Conservation (phyloP, 2,329 filamentous ascomycete species). For the Gyromitra esculenta region DNA sequence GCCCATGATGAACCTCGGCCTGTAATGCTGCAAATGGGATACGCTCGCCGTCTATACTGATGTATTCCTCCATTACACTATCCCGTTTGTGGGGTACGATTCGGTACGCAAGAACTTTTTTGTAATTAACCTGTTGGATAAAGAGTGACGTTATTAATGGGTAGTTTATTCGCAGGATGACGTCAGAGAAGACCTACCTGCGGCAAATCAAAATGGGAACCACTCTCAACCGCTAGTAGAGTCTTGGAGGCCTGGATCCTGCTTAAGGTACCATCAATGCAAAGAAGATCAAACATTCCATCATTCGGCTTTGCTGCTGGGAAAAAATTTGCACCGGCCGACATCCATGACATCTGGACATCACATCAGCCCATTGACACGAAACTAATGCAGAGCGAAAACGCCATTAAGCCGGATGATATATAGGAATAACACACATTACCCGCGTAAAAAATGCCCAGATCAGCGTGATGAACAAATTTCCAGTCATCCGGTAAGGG, state of each 20-base stretch:
- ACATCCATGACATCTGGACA: constrained; percentile 86
- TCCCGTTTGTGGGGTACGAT: constrained; percentile 77
- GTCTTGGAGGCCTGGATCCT: constrained; percentile 73
- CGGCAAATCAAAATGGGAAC: constrained; percentile 80
- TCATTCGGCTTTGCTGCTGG: constrained; percentile 82
- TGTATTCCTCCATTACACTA: constrained; percentile 71
- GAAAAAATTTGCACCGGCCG: constrained; percentile 87
- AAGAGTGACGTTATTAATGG: neutral
- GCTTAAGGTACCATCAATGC: constrained; percentile 78
- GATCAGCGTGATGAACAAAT: constrained; percentile 74
- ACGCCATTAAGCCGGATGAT: too few relatives aligned
- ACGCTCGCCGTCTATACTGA: constrained; percentile 92
- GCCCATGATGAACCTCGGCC: constrained; percentile 81
- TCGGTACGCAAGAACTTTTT: constrained; percentile 87
- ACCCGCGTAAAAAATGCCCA: constrained; percentile 93
- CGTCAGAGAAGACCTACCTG: constrained; percentile 59
- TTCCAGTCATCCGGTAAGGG: constrained; percentile 81
- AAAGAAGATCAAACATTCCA: constrained; percentile 85
- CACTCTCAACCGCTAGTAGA: constrained; percentile 75
- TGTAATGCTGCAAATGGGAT: constrained; percentile 90
- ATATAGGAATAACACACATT: constrained; percentile 69
- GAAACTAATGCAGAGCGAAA: neutral
- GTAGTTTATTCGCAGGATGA: too few relatives aligned
- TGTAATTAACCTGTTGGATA: constrained; percentile 70
- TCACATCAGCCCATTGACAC: constrained; percentile 2